These are phyloP conservation scores for Hibiscus trionum DNA, from an alignment of 345 rosid genomes.

Conservation along the genomic window DNA sequence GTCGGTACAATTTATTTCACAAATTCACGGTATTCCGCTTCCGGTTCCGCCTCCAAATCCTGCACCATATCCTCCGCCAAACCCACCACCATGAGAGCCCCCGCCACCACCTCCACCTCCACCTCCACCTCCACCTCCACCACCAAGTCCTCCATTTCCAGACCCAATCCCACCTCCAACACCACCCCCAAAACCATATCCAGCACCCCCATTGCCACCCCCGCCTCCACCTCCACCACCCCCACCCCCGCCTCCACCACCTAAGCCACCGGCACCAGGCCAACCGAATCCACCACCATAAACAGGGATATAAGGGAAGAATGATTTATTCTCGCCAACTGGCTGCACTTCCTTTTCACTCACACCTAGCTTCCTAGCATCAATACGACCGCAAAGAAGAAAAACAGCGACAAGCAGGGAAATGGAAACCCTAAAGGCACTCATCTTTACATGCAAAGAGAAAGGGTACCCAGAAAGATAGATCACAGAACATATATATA, in stretches of 20 bases:
- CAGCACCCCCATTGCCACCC: slow-evolving; percentile 1
- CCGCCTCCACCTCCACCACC: neutral
- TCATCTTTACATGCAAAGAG: slow-evolving; percentile 4
- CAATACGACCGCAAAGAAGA: slow-evolving; percentile 17
- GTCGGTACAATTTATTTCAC: neutral
- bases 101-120: neutral
- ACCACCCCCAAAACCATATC: slow-evolving; percentile 12
- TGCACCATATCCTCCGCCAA: slow-evolving; percentile 1
- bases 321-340: slow-evolving; percentile 16
- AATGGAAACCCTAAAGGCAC: neutral
- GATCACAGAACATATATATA: neutral
- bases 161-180: neutral
- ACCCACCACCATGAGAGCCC: neutral
- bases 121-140: neutral
- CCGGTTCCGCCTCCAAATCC: slow-evolving; percentile 17
- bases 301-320: slow-evolving; percentile 10
- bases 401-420: neutral
- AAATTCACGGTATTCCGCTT: slow-evolving; percentile 12
- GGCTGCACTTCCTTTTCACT: slow-evolving; percentile 7
- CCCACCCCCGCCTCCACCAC: neutral
- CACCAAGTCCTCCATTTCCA: neutral
- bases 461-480: neutral
- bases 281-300: slow-evolving; percentile 13
- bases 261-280: neutral
- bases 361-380: slow-evolving; percentile 36